A percentile compares a stretch with the other conserved stretches of the same genome.
Conservation (phyloP, 2,329 filamentous ascomycete genomes). For the Dichotomopilus funicola region DNA sequence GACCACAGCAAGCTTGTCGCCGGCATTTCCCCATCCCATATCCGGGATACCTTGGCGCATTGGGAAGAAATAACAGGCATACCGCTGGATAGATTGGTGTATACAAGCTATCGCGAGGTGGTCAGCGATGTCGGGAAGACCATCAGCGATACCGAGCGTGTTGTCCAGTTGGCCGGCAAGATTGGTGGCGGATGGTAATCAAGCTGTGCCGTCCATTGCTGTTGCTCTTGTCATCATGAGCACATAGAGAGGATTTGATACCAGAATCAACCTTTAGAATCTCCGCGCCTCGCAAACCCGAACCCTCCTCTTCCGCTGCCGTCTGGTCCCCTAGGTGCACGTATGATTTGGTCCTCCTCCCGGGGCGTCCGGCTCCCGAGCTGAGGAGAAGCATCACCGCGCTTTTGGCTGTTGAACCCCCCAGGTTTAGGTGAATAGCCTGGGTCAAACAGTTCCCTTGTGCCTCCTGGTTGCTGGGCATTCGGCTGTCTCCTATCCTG, state of each 20-base stretch:
- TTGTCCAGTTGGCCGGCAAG: slow-evolving; percentile 82
- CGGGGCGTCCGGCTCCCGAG: slow-evolving; percentile 38
- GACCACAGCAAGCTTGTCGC: slow-evolving; percentile 42
- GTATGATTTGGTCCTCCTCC: slow-evolving; percentile 61
- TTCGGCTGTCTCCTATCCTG: slow-evolving; percentile 27
- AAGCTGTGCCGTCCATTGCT: not conserved
- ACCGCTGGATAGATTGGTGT: slow-evolving; percentile 63
- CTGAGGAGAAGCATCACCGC: slow-evolving; percentile 33
- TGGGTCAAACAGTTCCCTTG: slow-evolving; percentile 71
- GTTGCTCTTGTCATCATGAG: not conserved
- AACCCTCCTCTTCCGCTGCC: slow-evolving; percentile 70
- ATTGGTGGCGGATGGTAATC: slow-evolving; percentile 89
- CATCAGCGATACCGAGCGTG: slow-evolving; percentile 65
- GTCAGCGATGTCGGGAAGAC: slow-evolving; percentile 90
- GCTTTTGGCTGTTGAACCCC: slow-evolving; percentile 42
- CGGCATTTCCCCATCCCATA: slow-evolving; percentile 58
- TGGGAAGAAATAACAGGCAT: slow-evolving; percentile 72
- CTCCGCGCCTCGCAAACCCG: slow-evolving; percentile 63
- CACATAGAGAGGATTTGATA: slow-evolving; percentile 22
- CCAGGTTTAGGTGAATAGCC: slow-evolving; percentile 57
- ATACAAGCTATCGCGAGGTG: slow-evolving; percentile 86
- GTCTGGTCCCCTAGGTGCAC: slow-evolving; percentile 73
- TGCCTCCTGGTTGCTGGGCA: slow-evolving; percentile 29
- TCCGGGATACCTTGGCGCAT: slow-evolving; percentile 63
- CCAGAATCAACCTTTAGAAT: slow-evolving; percentile 38